Evolutionary conservation across 108 stramenopile species (phyloP), one percentile per base, ranked within the genome.

Genomic region (Nitzschia putrida): DNA sequence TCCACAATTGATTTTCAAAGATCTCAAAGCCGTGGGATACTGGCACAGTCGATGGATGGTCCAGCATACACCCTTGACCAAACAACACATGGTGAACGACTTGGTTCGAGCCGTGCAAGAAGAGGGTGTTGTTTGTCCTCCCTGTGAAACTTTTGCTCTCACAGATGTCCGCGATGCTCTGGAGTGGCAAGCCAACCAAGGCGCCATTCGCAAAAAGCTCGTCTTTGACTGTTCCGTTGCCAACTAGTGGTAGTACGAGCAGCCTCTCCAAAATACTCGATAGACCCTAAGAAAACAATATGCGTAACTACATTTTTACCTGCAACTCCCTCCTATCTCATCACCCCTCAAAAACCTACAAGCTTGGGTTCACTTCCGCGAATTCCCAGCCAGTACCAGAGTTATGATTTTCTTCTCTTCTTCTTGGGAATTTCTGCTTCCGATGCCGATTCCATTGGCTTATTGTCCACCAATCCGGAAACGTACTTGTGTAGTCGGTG

Each of bases 401-500:
- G 6, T 6, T 18, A 49, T 49, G 47, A 53, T 21, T 68, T 68
- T 41, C 54, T 24, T 37, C 53, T 71, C 58, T 71, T 71, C 69
- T 71, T 71, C 41, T 60, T 71, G 8, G 69, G 69, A 41, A 51
- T 53, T 2, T 40, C 37, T 4, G 21, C 24, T 18, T 66, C 65
- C 21, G 23, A 23, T 53, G 34, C 22, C 14, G 3, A 4, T 14
- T 68, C 67, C 25, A 13, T 13, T 24, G 22, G 34, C 3, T 18
- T 22, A 44, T 64, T 54, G 40, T 34, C 10, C 22, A 81, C 71
- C 49, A 69, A 61, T 21, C 61, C 73, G 41, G 37, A 44, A 23
- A 82, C 77, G 53, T 84, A 93, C 21, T 71, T 55, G 64, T 91
- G 86, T 23, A 97, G 67, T 22, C 88, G 82, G 49, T 70, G 78